Base-by-base conservation (phyloP, 345 rosid genomes). In the Corchorus capsularis region DNA sequence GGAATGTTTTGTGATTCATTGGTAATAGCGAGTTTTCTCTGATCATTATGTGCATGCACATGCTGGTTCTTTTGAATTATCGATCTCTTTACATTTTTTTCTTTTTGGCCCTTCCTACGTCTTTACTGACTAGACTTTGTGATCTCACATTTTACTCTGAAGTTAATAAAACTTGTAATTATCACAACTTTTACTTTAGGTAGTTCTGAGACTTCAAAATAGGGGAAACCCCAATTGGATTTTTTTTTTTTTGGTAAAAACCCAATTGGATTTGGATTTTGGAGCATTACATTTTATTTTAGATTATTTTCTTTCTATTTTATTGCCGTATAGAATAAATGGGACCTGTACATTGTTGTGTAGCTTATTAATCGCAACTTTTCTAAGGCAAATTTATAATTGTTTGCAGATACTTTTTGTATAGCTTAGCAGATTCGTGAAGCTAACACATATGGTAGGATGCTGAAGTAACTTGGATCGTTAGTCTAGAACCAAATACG, bases 371-470 rank as follows among this genome's bases (percentile, higher is more conserved):
- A 8, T 16, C 1, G 7, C 10, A 15, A 15, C 12, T 47, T 32
- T 69, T 35, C 55, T 4, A 0, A 27, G 13, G 20, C 10, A 47
- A 47, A 46, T 6, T 9, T 12, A 12, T 20, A 66, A 20, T 22
- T 22, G 39, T 67, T 20, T 67, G 1, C 55, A 20, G 53, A 65
- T 41, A 41, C 16, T 9, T 41, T 20, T 64, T 68, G 17, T 46
- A 35, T 68, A 32, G 37, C 55, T 57, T 16, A 17, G 20, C 63
- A 72, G 39, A 41, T 72, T 55, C 22, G 45, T 59, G 75, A 9
- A 72, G 66, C 66, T 37, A 35, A 27, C 4, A 55, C 22, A 32
- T 41, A 53, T 12, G 19, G 53, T 6, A 43, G 35, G 37, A 12
- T 41, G 19, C 0, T 49, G 37, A 68, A 45, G 57, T 52, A n/a